Conservation (phyloP, 2,329 filamentous ascomycete species). For the Pseudogymnoascus sp. region DNA sequence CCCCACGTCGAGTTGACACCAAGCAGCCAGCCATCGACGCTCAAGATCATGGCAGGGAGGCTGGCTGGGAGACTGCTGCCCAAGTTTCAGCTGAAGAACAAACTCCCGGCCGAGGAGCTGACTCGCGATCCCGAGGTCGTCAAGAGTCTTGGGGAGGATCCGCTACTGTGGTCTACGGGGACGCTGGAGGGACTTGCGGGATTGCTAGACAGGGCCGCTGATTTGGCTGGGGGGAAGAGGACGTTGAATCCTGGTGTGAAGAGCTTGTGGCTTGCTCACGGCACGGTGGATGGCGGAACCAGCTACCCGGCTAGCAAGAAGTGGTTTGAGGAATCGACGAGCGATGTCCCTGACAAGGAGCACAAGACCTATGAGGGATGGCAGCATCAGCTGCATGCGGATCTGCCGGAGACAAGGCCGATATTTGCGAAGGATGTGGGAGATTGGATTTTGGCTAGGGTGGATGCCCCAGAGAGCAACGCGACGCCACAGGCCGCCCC, state of each 20-base stretch:
- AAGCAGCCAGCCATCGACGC: constrained; percentile 50
- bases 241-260: constrained; percentile 45
- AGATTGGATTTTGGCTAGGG: constrained; percentile 54
- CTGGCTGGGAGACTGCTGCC: constrained; percentile 62
- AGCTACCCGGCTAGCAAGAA: constrained; percentile 55
- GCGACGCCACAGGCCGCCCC: background rate
- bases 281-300: constrained; percentile 63
- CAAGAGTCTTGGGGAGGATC: constrained; percentile 54
- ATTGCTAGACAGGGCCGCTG: constrained; percentile 64
- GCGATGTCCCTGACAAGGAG: constrained; percentile 55
- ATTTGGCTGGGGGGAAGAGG: constrained; percentile 49
- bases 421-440: constrained; percentile 48
- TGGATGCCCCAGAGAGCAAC: constrained; percentile 10
- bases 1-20: constrained; percentile 70
- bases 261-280: constrained; percentile 66
- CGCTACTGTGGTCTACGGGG: constrained; percentile 71
- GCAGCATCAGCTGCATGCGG: constrained; percentile 66
- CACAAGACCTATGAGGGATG: constrained; percentile 69
- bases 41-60: constrained; percentile 59
- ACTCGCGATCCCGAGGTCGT: constrained; percentile 59
- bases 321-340: constrained; percentile 48
- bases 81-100: constrained; percentile 55
- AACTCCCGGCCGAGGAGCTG: constrained; percentile 55
- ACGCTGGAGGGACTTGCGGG: constrained; percentile 74
- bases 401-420: constrained; percentile 32